Evolutionary conservation across 2,329 filamentous ascomycete species (phyloP), one percentile per base, ranked within the genome.

Genomic region (Aspergillus aculeatus): DNA sequence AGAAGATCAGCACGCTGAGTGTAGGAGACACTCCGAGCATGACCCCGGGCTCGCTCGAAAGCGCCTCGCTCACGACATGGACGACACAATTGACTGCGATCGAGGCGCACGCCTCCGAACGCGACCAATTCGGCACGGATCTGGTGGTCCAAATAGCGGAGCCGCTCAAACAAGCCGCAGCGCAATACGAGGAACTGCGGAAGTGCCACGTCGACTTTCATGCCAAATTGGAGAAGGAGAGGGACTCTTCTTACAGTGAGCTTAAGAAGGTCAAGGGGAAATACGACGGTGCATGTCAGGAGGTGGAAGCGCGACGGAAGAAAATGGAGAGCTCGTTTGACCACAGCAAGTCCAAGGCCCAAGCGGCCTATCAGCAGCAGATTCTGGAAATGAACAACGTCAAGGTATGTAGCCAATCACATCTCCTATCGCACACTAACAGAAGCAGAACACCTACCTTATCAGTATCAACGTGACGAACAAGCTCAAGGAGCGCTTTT

Each of bases 391-490:
- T 98, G 95, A 91, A 95, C 78, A 99, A 99, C 73, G 85, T 89
- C 75, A 99, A 99, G 70, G 76, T 73, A 65, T 49, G 65, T 54
- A 16, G 5, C 2, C 35, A 26, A 14, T 48, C 16, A 16, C 32
- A 21, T 5, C 19, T 14, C 4, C 11, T 19, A 21, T 31, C 7
- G 21, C 67, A 3, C 72, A 56, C 77, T 73, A 49, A 71, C 49
- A 5, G 6, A n/a, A 19, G 14, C 66, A 86, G 82, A 99, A 99
- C 75, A 92, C 90, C n/a, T 99, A 99, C 73, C 81, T 99, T 62
- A 96, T 99, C 70, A 85, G 87, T 62, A 96, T 99, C 79, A 96
- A 96, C 73, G 91, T 98, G 60, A 96, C 93, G 35, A 99, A 99
- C 78, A 96, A 95, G 80, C 89, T 96, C 71, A 99, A 98, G 80